Percentiles rank a stretch among this genome's conserved stretches.
Conservation (phyloP, 306 rosid species). For the Pterocarpus macrocarpus region DNA sequence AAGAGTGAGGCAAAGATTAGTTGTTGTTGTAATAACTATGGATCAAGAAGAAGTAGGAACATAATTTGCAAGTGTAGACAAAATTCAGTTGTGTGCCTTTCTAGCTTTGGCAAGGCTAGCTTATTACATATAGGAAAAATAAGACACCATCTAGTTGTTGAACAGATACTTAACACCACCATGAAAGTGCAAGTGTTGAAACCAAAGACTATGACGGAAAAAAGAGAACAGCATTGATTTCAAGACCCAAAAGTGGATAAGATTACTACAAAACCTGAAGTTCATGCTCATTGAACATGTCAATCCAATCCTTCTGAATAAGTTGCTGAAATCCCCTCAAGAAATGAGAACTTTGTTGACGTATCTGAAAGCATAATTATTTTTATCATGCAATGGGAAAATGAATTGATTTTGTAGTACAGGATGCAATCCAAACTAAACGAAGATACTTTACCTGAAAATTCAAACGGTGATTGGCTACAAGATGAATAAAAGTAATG, state of each 20-base stretch:
- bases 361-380: slow-evolving; percentile 34
- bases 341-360: slow-evolving; percentile 89
- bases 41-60: not conserved
- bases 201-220: not conserved
- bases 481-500: slow-evolving; percentile 77
- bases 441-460: slow-evolving; percentile 58
- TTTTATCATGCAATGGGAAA: not conserved
- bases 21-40: not conserved
- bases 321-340: slow-evolving; percentile 98
- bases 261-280: slow-evolving; percentile 73
- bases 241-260: not conserved
- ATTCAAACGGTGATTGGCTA: slow-evolving; percentile 83
- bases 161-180: slow-evolving; percentile 23
- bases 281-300: slow-evolving; percentile 98
- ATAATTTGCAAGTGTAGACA: not conserved
- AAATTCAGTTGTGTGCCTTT: not conserved
- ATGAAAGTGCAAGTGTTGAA: slow-evolving; percentile 7
- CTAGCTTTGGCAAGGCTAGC: not conserved
- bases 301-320: slow-evolving; percentile 96
- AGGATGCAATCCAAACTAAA: slow-evolving; percentile 15
- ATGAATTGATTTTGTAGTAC: not conserved
- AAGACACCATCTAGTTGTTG: not conserved
- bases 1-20: not conserved
- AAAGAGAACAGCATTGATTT: not conserved
- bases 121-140: not conserved